phyloP scores from a whole-genome alignment of 1,284 basidiomycete genomes.

The Lentinus polychrous region DNA sequence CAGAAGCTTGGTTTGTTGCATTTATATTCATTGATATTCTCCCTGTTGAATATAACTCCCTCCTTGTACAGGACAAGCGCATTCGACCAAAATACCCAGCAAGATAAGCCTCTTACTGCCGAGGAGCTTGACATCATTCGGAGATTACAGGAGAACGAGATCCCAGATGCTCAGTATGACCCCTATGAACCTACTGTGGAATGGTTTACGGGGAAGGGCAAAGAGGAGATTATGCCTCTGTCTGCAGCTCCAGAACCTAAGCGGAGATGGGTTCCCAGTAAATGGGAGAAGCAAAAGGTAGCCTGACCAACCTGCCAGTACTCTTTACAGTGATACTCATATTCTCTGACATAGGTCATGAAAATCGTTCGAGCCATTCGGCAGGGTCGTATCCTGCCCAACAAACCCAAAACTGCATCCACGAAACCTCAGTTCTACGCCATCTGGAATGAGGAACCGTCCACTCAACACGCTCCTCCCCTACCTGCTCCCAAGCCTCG shows the following conservation, averaged over 20 bases:
- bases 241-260: conserved; percentile 93
- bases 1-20: conserved; percentile 68
- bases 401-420: conserved; percentile 75
- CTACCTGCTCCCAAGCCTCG: conserved; percentile 91
- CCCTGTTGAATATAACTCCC: conserved; percentile 1
- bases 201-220: conserved; percentile 97
- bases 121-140: conserved; percentile 96
- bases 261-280: conserved; percentile 93
- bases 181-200: conserved; percentile 92
- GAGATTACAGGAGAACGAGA: conserved; percentile 84
- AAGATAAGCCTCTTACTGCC: conserved; percentile 80
- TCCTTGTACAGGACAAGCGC: conserved; percentile 70
- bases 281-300: conserved; percentile 99
- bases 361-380: conserved; percentile 99
- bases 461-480: conserved; percentile 60
- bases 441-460: conserved; percentile 79
- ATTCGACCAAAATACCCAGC: conserved; percentile 85
- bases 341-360: conserved; percentile 66
- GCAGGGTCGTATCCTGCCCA: conserved; percentile 87
- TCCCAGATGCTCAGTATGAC: conserved; percentile 85
- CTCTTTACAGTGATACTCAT: neutral
- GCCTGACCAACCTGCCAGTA: conserved; percentile 7
- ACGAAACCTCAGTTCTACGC: conserved; percentile 76
- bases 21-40: neutral
- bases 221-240: conserved; percentile 90